A percentile compares a stretch with the other conserved stretches of the same genome.
phyloP scores from a whole-genome alignment of 2,329 filamentous ascomycete species.

The Neurospora sp. region DNA sequence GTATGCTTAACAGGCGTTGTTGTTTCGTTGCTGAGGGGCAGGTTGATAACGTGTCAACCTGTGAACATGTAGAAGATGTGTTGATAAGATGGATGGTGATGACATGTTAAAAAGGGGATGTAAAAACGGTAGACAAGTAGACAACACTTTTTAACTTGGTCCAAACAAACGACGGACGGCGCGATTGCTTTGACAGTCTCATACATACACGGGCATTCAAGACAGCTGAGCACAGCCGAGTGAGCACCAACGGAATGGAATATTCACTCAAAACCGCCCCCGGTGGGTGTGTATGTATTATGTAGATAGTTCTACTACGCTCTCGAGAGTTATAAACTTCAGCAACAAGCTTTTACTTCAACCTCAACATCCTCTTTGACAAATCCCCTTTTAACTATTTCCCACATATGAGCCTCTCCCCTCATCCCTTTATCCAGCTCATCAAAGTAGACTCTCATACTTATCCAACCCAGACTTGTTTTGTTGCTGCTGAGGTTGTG shows the following conservation, averaged over 20 bases:
- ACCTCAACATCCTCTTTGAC: not conserved
- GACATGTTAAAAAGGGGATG: no score
- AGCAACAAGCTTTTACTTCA: not conserved
- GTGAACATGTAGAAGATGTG: no score
- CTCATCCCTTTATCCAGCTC: not conserved
- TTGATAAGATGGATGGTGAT: no score
- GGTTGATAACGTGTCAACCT: not conserved
- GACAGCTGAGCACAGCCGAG: no score
- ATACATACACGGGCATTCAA: no score
- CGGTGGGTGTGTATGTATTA: not conserved
- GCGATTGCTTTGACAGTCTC: no score
- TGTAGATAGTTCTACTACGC: not conserved
- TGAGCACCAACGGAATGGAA: no score
- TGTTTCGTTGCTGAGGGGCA: not conserved
- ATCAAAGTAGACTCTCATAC: conserved; percentile 55
- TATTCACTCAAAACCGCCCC: not conserved
- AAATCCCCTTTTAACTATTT: not conserved
- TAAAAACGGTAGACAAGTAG: not conserved
- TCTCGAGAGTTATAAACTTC: not conserved
- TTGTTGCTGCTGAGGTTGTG: conserved; percentile 21
- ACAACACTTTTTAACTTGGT: not conserved
- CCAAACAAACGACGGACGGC: no score
- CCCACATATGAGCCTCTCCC: no score
- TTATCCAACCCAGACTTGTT: conserved; percentile 51
- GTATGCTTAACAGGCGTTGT: no score